Evolutionary conservation across 2,329 filamentous ascomycete genomes (phyloP).

Genomic region (Leptographium lundbergii): DNA sequence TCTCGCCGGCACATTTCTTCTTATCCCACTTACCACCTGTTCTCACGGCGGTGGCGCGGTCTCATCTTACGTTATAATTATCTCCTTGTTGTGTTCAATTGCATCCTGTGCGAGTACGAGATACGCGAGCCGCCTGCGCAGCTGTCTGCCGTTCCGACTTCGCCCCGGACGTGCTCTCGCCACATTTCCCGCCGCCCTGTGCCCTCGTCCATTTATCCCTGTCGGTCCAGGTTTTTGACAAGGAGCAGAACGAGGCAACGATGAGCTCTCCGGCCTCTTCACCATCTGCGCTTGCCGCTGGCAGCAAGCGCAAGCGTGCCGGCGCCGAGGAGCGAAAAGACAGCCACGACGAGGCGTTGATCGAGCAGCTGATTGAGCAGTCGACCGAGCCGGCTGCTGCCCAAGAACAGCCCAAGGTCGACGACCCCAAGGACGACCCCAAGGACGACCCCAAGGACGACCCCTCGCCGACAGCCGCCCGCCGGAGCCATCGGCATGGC

Average conservation of each 20-base stretch:
- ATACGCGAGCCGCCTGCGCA: not conserved
- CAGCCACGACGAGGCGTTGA: not conserved
- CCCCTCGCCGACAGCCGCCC: not conserved
- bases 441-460: not conserved
- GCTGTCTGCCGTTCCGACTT: not conserved
- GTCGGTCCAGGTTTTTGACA: not conserved
- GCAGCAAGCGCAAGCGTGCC: constrained; percentile 12
- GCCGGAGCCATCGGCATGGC: constrained; percentile 1
- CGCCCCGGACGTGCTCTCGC: not conserved
- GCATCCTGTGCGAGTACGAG: not conserved
- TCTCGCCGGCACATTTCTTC: not conserved
- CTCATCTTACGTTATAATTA: not conserved
- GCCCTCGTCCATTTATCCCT: not conserved
- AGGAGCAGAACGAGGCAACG: too few relatives aligned
- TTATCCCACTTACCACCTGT: not conserved
- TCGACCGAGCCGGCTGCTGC: not conserved
- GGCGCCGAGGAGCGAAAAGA: not conserved
- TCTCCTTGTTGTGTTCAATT: not conserved
- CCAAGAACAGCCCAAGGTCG: not conserved
- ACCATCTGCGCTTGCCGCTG: constrained; percentile 2
- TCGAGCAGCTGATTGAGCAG: not conserved
- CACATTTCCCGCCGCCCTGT: not conserved
- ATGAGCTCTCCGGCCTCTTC: not conserved
- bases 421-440: not conserved
- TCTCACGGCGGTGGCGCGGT: not conserved